phyloP scores from a whole-genome alignment of 768 basidiomycete species.

The Boletus rex-veris region DNA sequence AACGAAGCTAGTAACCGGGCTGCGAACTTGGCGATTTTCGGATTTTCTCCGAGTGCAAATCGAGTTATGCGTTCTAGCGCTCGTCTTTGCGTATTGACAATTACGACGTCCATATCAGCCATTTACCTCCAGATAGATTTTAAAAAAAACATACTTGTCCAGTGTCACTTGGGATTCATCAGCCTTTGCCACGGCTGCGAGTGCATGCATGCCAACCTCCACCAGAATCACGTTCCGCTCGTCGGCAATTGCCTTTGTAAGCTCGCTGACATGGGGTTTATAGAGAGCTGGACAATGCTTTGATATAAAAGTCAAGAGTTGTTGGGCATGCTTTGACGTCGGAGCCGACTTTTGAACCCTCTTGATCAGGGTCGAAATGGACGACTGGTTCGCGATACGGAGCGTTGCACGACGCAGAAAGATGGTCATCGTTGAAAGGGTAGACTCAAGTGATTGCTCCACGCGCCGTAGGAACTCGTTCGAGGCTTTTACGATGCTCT shows the following conservation, averaged over 20 bases:
- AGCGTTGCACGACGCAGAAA: constrained; percentile 70
- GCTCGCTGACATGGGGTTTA: constrained; percentile 70
- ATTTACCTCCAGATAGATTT: not conserved
- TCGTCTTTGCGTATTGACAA: constrained; percentile 41
- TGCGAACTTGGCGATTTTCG: constrained; percentile 80
- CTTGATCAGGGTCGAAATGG: constrained; percentile 76
- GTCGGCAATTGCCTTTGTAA: constrained; percentile 69
- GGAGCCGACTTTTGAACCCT: constrained; percentile 51
- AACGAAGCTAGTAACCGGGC: constrained; percentile 66
- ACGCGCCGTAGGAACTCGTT: constrained; percentile 76
- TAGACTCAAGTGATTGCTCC: constrained; percentile 61
- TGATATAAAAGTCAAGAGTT: constrained; percentile 56
- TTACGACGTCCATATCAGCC: not conserved
- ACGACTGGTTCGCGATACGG: constrained; percentile 79
- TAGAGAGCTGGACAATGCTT: constrained; percentile 75
- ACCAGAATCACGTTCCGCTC: constrained; percentile 52
- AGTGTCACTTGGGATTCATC: constrained; percentile 54
- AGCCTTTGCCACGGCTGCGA: constrained; percentile 62
- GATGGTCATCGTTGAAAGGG: constrained; percentile 62
- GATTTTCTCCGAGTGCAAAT: constrained; percentile 56
- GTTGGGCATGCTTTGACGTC: constrained; percentile 44
- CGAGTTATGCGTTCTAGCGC: constrained; percentile 61
- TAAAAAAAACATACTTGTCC: constrained; percentile 58
- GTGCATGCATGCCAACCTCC: constrained; percentile 70
- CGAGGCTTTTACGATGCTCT: constrained; percentile 74